These are phyloP conservation scores for Boletellus emodensis DNA, from an alignment of 768 basidiomycete species.

Conservation along the genomic window DNA sequence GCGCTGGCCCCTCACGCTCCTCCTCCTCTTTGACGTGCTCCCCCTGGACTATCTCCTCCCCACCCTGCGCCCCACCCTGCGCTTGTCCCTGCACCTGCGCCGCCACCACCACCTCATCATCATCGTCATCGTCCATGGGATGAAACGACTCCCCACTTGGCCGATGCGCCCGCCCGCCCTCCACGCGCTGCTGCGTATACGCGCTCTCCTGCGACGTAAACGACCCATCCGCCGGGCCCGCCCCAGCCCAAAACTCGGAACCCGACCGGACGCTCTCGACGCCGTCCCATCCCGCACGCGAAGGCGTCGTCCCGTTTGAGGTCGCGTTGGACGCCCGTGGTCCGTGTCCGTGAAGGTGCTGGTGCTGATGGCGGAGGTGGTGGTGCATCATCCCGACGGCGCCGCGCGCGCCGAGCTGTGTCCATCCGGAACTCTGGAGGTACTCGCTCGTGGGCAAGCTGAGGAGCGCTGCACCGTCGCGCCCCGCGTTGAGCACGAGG, in stretches of 20 bases:
- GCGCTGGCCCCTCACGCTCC: constrained; percentile 60
- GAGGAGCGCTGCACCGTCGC: constrained; percentile 74
- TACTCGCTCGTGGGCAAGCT: constrained; percentile 82
- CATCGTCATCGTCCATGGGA: constrained; percentile 29
- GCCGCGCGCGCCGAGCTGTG: constrained; percentile 22
- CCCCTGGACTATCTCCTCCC: constrained; percentile 22
- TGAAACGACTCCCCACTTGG: constrained; percentile 31
- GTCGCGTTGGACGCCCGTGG: constrained; percentile 8
- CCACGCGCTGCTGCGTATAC: constrained; percentile 3
- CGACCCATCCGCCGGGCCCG: constrained; percentile 17
- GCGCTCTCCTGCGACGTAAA: constrained; percentile 18
- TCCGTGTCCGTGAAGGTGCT: constrained; percentile 11
- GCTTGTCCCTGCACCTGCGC: constrained; percentile 2
- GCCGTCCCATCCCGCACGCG: constrained; percentile 22
- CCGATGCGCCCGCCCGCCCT: constrained; percentile 6
- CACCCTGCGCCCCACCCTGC: constrained; percentile 12
- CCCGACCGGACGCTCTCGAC: constrained; percentile 55
- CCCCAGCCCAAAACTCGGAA: constrained; percentile 71
- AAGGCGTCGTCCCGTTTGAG: constrained; percentile 14
- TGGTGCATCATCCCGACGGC: too few species aligned
- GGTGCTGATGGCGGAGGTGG: not conserved
- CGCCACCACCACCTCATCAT: constrained; percentile 11
- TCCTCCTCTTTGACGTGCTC: constrained; percentile 16
- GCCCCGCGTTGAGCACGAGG: constrained; percentile 78
- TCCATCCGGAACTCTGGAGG: constrained; percentile 82